These are phyloP conservation scores for Iberis amara DNA, from an alignment of 441 rosid genomes.

Conservation along the genomic window DNA sequence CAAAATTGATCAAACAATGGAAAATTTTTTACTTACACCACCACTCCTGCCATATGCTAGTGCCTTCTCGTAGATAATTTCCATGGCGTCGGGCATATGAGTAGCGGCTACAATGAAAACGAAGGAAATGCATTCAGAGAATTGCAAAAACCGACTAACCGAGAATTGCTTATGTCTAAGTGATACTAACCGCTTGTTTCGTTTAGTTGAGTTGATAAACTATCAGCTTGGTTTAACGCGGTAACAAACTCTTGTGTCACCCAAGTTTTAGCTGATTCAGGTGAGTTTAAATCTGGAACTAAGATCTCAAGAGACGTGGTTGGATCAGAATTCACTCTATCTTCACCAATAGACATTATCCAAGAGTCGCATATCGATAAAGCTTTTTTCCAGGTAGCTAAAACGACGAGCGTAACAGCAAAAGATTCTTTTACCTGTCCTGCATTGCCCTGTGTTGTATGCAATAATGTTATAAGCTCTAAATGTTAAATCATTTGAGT, in stretches of 20 bases:
- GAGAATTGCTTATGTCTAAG: not conserved
- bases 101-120: constrained; percentile 41
- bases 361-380: constrained; percentile 52
- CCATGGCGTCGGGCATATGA: constrained; percentile 84
- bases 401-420: constrained; percentile 61
- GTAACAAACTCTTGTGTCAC: constrained; percentile 52
- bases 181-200: constrained; percentile 49
- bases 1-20: not conserved
- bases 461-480: constrained; percentile 21
- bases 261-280: constrained; percentile 45
- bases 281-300: constrained; percentile 35
- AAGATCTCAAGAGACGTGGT: constrained; percentile 22
- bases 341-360: constrained; percentile 37
- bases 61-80: constrained; percentile 53
- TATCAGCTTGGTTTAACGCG: constrained; percentile 57
- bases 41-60: constrained; percentile 57
- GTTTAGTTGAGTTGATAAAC: constrained; percentile 41
- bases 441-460: constrained; percentile 45
- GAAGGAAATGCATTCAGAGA: constrained; percentile 5
- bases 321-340: constrained; percentile 26
- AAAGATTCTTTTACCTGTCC: constrained; percentile 56
- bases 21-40: constrained; percentile 45
- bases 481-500: not conserved
- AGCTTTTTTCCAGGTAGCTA: constrained; percentile 71
- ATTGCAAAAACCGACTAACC: constrained; percentile 1